Base-by-base conservation (phyloP, 768 basidiomycete species). In the Coprinellus micaceus region DNA sequence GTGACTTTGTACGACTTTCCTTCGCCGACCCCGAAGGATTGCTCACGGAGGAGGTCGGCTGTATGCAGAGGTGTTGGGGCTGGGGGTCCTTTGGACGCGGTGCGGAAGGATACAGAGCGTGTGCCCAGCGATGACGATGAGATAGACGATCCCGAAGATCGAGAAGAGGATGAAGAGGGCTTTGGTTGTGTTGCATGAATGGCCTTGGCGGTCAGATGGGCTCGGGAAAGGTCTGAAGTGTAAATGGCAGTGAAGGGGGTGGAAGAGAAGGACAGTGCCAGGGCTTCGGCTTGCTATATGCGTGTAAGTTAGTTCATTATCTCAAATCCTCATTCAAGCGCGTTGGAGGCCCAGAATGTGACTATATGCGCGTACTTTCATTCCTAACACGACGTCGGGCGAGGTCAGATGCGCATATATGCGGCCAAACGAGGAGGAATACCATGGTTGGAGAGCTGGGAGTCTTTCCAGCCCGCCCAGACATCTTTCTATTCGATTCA, bases 381-480 rank as follows among this genome's bases (percentile, higher is more conserved):
- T 80, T n/a, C 83, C 84, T 85, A 66, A n/a, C n/a, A n/a, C n/a
- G n/a, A n/a, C n/a, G n/a, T n/a, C n/a, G n/a, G 33, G 15, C 25
- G 48, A 19, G n/a, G 41, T 44, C 41, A 13, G 41, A 13, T n/a
- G 13, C 30, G 26, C 21, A 52, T 56, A 56, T 49, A 24, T 37
- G 45, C 52, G 30, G 15, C 19, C 2, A n/a, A 22, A 12, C 28
- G 10, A 2, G 47, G 21, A 46, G 43, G 65, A 71, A 63, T 66
- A 86, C 90, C 90, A 63, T 91, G 86, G 60, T 86, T 88, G 19
- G 86, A 84, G 15, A 93, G 73, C 1, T 84, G 79, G 11, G 89
- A 81, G 68, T 93, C 88, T 58, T 74, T 79, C 79, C 85, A 87
- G 4, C 90, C 90, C 40, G 89, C 87, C 88, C 89, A 90, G 4